Base-by-base conservation (phyloP, 2,329 filamentous ascomycete genomes). In the Ophiostoma montium region DNA sequence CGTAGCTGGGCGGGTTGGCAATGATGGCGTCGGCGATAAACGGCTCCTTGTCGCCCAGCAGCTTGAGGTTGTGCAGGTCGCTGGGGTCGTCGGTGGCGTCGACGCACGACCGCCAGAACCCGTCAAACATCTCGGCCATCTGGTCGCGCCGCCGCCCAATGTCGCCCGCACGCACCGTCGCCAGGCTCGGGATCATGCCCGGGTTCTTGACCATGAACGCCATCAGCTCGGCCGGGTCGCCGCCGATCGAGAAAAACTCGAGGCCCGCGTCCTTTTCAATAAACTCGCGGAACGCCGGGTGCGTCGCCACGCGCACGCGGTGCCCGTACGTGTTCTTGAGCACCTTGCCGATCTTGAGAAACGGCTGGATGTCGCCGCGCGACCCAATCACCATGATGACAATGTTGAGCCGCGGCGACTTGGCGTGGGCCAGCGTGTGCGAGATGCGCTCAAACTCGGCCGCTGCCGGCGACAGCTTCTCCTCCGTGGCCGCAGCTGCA, bases 161-260 rank as follows among this genome's bases (percentile, higher is more conserved):
- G 55, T 90, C 85, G 3, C 85, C 85, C 2, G 79, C 75, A 53
- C 77, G 80, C 49, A 90, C 75, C 0, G 82, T 82, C 53, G 85
- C 77, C 21, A 89, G 66, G 1, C 74, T 82, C 0, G 86, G 85
- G 2, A 92, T 83, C 62, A 90, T 70, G 4, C 84, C 84, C 0
- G 78, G 84, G 57, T 90, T 88, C 65, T 87, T 87, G 32, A 89
- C 84, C 86, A 92, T 90, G 62, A 88, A 90, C 0, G 83, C 81
- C 86, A 90, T 90, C 1, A 92, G 68, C 62, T 89, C 84, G 0
- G 81, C 78, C 2, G 86, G 86, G 57, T 90, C 80, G 2, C 86
- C 86, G 1, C 85, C 85, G 2, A 89, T 76, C 2, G 77, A 82
- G 63, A 89, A 90, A 65, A 90, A 90, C 57, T 90, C 85, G 0